Conservation (phyloP, 768 basidiomycete species). For the Chalciporus pseudorubinellus region DNA sequence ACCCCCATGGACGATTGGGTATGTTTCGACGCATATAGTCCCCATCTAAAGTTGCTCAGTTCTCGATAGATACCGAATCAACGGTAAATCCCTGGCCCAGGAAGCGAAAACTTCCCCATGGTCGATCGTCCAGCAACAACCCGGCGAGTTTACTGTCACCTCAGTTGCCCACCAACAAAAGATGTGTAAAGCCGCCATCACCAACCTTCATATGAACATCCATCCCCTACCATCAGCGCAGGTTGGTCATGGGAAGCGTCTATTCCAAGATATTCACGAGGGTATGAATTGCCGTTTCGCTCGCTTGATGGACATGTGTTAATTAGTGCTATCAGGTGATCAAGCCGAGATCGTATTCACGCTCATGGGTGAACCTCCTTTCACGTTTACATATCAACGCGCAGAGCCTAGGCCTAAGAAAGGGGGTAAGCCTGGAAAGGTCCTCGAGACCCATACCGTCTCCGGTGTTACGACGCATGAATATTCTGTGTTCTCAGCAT, state of each 20-base stretch:
- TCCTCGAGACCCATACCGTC: conserved; percentile 91
- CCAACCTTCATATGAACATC: conserved; percentile 69
- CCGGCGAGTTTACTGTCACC: conserved; percentile 81
- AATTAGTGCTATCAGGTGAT: conserved; percentile 53
- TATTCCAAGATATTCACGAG: conserved; percentile 87
- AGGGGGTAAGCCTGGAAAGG: conserved; percentile 66
- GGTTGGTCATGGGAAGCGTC: conserved; percentile 80
- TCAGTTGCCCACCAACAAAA: conserved; percentile 92
- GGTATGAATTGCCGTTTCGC: conserved; percentile 40
- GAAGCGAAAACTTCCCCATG: conserved; percentile 81
- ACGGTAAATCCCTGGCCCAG: conserved; percentile 69
- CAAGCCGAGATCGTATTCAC: conserved; percentile 93
- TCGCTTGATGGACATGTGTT: background rate
- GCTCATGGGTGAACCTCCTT: conserved; percentile 88
- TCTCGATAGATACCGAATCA: conserved; percentile 69
- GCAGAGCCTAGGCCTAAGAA: conserved; percentile 68
- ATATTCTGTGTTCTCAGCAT: conserved; percentile 89
- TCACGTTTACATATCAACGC: conserved; percentile 93
- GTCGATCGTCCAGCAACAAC: conserved; percentile 75
- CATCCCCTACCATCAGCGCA: conserved; percentile 86
- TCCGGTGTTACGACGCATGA: conserved; percentile 69
- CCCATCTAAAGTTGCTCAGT: conserved; percentile 2
- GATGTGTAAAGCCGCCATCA: conserved; percentile 81
- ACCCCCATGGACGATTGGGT: conserved; percentile 91
- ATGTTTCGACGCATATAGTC: conserved; percentile 19